phyloP scores from a whole-genome alignment of 169 alveolate species.

The Plasmodium coatneyi region DNA sequence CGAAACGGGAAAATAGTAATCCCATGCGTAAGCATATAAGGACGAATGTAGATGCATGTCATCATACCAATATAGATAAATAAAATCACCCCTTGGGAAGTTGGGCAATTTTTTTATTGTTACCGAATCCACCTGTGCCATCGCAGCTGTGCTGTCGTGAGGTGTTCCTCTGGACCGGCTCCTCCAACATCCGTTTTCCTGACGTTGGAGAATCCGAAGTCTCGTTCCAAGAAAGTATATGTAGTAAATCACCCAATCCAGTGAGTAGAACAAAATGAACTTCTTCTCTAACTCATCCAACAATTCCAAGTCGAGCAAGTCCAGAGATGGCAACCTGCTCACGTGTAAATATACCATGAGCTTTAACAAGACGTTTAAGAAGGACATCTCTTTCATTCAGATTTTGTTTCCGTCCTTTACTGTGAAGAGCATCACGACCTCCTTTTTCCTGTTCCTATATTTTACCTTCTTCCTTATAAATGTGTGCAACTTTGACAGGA shows the following conservation, averaged over 20 bases:
- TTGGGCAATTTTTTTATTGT: not conserved
- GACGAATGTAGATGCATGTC: not conserved
- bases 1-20: not conserved
- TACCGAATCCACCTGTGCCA: not conserved
- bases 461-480: not conserved
- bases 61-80: not conserved
- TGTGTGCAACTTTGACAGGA: not conserved
- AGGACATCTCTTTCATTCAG: conserved; percentile 37
- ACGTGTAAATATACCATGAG: conserved; percentile 18
- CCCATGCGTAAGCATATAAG: not conserved
- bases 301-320: not conserved
- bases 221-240: not conserved
- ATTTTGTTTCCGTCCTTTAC: conserved; percentile 44
- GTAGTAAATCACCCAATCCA: not conserved
- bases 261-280: not conserved
- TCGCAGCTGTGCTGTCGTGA: not conserved
- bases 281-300: conserved; percentile 2
- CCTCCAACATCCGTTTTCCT: not conserved
- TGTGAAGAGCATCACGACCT: not conserved
- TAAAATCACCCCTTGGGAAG: not conserved
- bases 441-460: conserved; percentile 5
- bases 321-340: conserved; percentile 8
- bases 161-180: not conserved
- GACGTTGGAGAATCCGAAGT: not conserved
- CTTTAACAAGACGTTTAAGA: conserved; percentile 50